Percentiles rank a stretch among this genome's conserved stretches.
phyloP scores from a whole-genome alignment of 768 basidiomycete species.

The Mycena albidolilacea region DNA sequence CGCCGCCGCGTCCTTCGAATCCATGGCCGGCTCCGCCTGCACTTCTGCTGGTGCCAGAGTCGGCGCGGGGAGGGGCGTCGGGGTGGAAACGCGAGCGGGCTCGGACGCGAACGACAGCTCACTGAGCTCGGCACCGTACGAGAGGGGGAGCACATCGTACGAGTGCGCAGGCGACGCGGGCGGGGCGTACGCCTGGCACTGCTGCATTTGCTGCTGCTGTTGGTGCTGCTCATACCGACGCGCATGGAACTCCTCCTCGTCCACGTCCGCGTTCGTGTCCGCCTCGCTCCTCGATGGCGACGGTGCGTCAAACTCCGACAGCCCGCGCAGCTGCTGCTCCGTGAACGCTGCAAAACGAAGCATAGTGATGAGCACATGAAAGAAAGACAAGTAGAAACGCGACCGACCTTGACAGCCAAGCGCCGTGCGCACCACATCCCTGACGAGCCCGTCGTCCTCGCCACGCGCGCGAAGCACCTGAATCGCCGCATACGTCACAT shows the following conservation, averaged over 20 bases:
- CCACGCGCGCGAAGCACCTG: conserved; percentile 71
- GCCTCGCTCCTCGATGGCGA: conserved; percentile 21
- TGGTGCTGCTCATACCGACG: conserved; percentile 6
- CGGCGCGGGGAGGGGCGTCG: background rate
- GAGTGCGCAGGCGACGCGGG: conserved; percentile 23
- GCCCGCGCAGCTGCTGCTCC: conserved; percentile 62
- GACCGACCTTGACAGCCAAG: conserved; percentile 71
- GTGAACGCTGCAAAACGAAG: conserved; percentile 67
- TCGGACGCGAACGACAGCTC: background rate
- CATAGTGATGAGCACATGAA: background rate
- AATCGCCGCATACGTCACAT: conserved; percentile 66
- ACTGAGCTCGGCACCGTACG: too few relatives aligned
- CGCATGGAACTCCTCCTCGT: conserved; percentile 39
- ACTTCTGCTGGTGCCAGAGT: background rate
- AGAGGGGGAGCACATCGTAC: conserved; percentile 1
- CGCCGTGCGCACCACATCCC: conserved; percentile 60
- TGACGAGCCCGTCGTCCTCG: conserved; percentile 62
- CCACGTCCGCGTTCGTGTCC: conserved; percentile 19
- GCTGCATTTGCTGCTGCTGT: conserved; percentile 18
- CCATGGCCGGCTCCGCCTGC: background rate
- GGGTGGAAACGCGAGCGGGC: conserved; percentile 6
- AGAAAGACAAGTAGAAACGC: background rate
- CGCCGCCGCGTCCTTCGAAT: conserved; percentile 49
- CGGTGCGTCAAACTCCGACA: conserved; percentile 36
- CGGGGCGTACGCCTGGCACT: conserved; percentile 35